Conservation (phyloP, 768 basidiomycete genomes). For the Lactarius sanguifluus region DNA sequence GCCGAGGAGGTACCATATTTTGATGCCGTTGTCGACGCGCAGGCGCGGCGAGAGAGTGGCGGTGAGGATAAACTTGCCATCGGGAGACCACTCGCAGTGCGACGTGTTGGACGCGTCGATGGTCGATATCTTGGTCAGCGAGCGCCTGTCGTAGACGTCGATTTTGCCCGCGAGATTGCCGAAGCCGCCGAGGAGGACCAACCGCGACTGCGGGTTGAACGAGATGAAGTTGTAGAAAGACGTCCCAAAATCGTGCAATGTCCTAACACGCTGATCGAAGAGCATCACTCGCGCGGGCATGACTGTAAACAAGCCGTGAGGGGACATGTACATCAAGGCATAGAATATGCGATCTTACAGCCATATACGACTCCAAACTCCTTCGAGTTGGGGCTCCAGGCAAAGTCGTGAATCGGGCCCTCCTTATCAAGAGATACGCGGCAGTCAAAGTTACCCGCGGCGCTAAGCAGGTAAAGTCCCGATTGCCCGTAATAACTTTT, state of each 20-base stretch:
- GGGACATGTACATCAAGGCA: neutral
- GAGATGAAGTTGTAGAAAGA: slow-evolving; percentile 89
- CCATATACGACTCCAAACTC: slow-evolving; percentile 97
- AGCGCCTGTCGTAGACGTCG: slow-evolving; percentile 87
- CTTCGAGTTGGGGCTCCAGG: slow-evolving; percentile 95
- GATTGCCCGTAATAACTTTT: slow-evolving; percentile 99
- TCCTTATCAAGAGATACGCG: slow-evolving; percentile 90
- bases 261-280: slow-evolving; percentile 87
- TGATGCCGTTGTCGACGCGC: slow-evolving; percentile 96
- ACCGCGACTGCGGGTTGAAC: slow-evolving; percentile 91
- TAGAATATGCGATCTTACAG: slow-evolving; percentile 56
- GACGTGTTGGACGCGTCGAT: slow-evolving; percentile 94
- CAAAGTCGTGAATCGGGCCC: slow-evolving; percentile 94
- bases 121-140: slow-evolving; percentile 69
- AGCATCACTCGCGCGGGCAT: slow-evolving; percentile 95
- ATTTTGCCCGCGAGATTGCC: slow-evolving; percentile 95
- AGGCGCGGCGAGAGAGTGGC: slow-evolving; percentile 94
- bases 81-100: slow-evolving; percentile 92
- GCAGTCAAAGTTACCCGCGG: slow-evolving; percentile 92
- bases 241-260: slow-evolving; percentile 87
- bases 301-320: slow-evolving; percentile 44
- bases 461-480: slow-evolving; percentile 87
- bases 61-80: slow-evolving; percentile 89
- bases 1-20: slow-evolving; percentile 92
- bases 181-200: slow-evolving; percentile 90